These are phyloP conservation scores for Stagonosporopsis tanaceti DNA, from an alignment of 2,329 filamentous ascomycete genomes.

Conservation along the genomic window DNA sequence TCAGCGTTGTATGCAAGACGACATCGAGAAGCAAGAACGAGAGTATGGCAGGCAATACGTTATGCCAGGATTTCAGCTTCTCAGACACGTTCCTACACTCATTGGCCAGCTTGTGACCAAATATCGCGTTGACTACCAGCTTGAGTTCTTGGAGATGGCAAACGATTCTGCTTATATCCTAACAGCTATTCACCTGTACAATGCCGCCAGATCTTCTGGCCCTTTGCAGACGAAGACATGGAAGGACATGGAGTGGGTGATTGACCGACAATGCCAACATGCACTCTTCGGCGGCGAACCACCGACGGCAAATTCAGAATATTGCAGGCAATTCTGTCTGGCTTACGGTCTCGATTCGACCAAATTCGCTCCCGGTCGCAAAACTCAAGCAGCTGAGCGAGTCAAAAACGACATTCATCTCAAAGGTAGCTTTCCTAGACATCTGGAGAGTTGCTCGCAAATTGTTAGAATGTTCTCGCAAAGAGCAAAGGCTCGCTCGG, in stretches of 20 bases:
- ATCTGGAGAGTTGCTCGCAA: constrained; percentile 1
- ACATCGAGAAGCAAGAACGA: background rate
- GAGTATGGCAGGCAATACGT: background rate
- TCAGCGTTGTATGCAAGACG: background rate
- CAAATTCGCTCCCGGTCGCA: background rate
- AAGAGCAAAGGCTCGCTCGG: background rate
- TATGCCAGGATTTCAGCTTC: constrained; percentile 1
- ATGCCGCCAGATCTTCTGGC: constrained; percentile 12
- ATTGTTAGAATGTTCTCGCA: background rate
- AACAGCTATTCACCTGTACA: constrained; percentile 12
- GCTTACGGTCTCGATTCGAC: constrained; percentile 9
- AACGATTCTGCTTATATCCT: constrained; percentile 5
- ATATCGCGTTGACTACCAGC: background rate
- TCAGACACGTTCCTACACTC: constrained; percentile 7
- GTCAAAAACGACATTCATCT: background rate
- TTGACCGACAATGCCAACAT: constrained; percentile 1
- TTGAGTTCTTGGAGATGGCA: constrained; percentile 1
- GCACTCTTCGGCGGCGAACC: background rate
- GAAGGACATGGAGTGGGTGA: constrained; percentile 18
- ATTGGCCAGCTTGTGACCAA: constrained; percentile 3
- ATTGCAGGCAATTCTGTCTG: background rate
- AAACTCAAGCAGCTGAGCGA: background rate
- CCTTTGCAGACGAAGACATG: background rate
- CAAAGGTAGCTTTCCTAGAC: background rate
- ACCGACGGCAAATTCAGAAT: background rate